Evolutionary conservation across 2,329 filamentous ascomycete genomes (phyloP).

Genomic region (Penicillium sclerotigenum): DNA sequence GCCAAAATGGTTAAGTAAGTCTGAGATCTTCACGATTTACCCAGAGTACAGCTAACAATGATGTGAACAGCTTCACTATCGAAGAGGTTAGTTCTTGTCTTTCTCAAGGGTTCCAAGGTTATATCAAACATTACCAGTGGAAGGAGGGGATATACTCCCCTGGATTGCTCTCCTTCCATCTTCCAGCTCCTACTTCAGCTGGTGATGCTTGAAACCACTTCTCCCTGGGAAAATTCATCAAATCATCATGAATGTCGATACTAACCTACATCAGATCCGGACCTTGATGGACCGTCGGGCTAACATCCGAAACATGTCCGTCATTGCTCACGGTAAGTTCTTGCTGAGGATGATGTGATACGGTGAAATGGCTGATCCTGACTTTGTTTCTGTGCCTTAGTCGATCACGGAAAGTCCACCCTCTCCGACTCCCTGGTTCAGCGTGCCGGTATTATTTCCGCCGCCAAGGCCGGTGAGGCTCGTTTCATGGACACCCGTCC

Average conservation of each 20-base stretch:
- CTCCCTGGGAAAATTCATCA: neutral
- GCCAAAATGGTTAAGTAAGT: slow-evolving; percentile 99
- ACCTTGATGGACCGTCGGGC: slow-evolving; percentile 50
- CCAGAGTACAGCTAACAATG: neutral
- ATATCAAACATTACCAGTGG: neutral
- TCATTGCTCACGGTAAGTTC: slow-evolving; percentile 87
- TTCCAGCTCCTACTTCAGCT: neutral
- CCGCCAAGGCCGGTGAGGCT: slow-evolving; percentile 91
- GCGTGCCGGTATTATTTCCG: slow-evolving; percentile 99
- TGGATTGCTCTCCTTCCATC: neutral
- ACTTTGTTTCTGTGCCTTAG: slow-evolving; percentile 36
- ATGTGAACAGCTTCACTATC: slow-evolving; percentile 79
- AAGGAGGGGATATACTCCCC: neutral
- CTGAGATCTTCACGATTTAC: neutral
- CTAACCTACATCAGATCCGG: slow-evolving; percentile 37
- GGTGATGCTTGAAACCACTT: neutral
- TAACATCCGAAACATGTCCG: slow-evolving; percentile 93
- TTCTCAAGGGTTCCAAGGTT: neutral
- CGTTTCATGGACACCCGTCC: slow-evolving; percentile 95
- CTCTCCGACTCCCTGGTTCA: slow-evolving; percentile 98
- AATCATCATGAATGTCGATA: slow-evolving; percentile 19
- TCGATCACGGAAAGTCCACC: slow-evolving; percentile 99
- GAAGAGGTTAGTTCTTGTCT: slow-evolving; percentile 63
- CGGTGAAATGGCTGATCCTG: slow-evolving; percentile 1
- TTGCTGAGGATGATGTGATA: neutral